Base-by-base conservation (phyloP, 2,329 filamentous ascomycete species). In the Diaporthe humulicola region DNA sequence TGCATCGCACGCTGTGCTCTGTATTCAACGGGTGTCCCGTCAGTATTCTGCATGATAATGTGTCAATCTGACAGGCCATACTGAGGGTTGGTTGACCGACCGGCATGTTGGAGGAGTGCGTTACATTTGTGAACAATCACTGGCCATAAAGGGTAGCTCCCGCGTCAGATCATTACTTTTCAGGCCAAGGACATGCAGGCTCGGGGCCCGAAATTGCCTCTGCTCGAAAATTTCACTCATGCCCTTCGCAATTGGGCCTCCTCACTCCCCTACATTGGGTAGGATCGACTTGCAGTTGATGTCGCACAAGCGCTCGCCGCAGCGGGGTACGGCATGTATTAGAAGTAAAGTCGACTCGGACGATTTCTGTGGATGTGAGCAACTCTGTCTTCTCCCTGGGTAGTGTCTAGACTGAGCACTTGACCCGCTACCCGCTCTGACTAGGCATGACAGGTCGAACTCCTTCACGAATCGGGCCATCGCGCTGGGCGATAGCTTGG, bases 221-320 rank as follows among this genome's bases (percentile, higher is more conserved):
- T 28, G 4, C 14, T 28, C 30, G 9, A 38, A 54, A 54, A 40
- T 38, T 69, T 50, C 48, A n/a, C 45, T 40, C 33, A 69, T 28
- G 48, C 25, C 22, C n/a, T 19, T 40, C 15, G 48, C n/a, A 50
- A 66, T 66, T 66, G 61, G 61, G 30, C 22, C 64, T 69, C 33
- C 7, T 40, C 10, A 40, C 30, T 10, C 48, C 45, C 30, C 64
- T 40, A 54, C 22, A 28, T 22, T n/a, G 38, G 33, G 48, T 36
- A 54, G 45, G 64, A 69, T 69, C 48, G n/a, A 33, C 48, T 25
- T 50, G 61, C 61, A 66, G 61, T 66, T 48, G 25, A 25, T 12
- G 48, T 54, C 14, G 15, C n/a, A 69, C 64, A 50, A 5, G n/a
- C 9, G 15, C 4, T 14, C 54, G 45, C 48, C n/a, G 64, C 64